phyloP scores from a whole-genome alignment of 2,329 filamentous ascomycete species.

The Reticulascus tulasneorum region DNA sequence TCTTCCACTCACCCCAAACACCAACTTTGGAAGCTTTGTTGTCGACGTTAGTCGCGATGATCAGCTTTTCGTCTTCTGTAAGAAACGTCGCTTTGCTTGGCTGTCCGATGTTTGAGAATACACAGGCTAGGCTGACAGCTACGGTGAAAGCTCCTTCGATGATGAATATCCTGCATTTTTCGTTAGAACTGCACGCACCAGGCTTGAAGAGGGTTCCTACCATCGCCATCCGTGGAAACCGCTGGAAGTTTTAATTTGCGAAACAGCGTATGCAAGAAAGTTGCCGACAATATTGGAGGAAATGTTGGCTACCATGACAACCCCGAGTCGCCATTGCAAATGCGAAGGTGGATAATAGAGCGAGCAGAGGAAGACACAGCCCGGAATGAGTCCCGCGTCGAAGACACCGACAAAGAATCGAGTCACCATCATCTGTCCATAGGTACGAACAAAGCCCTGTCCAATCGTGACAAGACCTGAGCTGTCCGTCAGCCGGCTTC shows the following conservation, averaged over 20 bases:
- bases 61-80: conserved; percentile 8
- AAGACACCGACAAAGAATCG: conserved; percentile 19
- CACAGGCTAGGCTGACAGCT: conserved; percentile 18
- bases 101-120: conserved; percentile 8
- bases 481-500: neutral
- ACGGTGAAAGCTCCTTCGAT: conserved; percentile 26
- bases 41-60: conserved; percentile 5
- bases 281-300: conserved; percentile 18
- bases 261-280: conserved; percentile 20
- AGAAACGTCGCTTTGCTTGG: conserved; percentile 13
- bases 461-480: conserved; percentile 19
- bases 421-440: conserved; percentile 16
- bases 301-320: conserved; percentile 20
- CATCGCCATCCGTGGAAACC: conserved; percentile 20
- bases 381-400: conserved; percentile 20
- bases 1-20: conserved; percentile 7
- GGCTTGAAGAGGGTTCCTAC: neutral
- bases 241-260: conserved; percentile 17
- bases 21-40: conserved; percentile 3
- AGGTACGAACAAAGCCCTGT: conserved; percentile 20
- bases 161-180: conserved; percentile 27
- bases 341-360: conserved; percentile 19
- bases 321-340: conserved; percentile 18
- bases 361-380: conserved; percentile 18
- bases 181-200: conserved; percentile 1